A percentile compares a stretch with the other conserved stretches of the same genome.
phyloP scores from a whole-genome alignment of 2,329 filamentous ascomycete species.

The Neocatenulostroma microsporum region DNA sequence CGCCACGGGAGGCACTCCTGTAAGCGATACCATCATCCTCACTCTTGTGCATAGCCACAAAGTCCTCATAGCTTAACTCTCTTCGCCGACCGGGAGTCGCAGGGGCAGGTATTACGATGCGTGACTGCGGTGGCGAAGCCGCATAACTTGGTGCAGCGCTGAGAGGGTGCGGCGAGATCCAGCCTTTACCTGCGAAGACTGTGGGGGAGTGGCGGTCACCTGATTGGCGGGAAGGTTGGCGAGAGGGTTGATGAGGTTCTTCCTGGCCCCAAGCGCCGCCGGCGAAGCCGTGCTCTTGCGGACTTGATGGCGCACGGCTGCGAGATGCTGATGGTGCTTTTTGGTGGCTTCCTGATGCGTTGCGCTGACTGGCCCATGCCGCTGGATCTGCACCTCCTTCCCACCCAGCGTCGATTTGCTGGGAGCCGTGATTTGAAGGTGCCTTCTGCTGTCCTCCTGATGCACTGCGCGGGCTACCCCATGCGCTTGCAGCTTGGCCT shows the following conservation, averaged over 20 bases:
- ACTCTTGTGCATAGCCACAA: slow-evolving; percentile 18
- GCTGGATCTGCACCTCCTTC: background rate
- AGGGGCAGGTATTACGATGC: slow-evolving; percentile 15
- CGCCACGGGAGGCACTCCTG: background rate
- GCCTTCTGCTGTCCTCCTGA: background rate
- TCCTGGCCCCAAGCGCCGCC: background rate
- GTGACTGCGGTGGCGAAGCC: slow-evolving; percentile 18
- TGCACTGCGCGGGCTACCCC: too few species aligned
- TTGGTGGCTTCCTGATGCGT: background rate
- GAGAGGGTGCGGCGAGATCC: slow-evolving; percentile 29
- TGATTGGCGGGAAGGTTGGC: background rate
- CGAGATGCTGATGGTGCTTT: background rate
- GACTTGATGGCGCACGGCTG: background rate
- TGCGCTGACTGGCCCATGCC: background rate
- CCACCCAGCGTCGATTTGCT: background rate
- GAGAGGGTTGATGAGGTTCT: background rate
- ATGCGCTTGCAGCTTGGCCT: too few species aligned
- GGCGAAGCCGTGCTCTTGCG: background rate
- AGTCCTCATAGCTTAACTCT: slow-evolving; percentile 24
- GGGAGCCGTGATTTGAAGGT: background rate
- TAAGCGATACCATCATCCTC: slow-evolving; percentile 9
- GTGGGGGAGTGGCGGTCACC: background rate
- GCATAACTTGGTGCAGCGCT: slow-evolving; percentile 15
- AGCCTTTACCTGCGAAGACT: slow-evolving; percentile 26
- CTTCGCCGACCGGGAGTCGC: slow-evolving; percentile 7